A percentile compares a stretch with the other conserved stretches of the same genome.
Conservation (phyloP, 495 filamentous ascomycete species). For the Neurospora cerealis region DNA sequence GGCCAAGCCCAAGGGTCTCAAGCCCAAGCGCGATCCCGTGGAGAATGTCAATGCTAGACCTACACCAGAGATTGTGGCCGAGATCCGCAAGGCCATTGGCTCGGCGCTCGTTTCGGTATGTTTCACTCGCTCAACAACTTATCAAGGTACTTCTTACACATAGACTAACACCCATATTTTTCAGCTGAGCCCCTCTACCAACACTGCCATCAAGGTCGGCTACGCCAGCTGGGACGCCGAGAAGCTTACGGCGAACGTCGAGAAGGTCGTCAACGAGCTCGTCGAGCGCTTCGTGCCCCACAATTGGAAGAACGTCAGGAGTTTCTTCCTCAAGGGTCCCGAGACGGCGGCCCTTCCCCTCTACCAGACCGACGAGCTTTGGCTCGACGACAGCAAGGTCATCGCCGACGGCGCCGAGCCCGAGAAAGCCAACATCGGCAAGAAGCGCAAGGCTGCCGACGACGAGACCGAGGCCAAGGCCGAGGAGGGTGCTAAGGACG, state of each 20-base stretch:
- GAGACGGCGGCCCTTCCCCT: constrained; percentile 80
- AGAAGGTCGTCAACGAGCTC: constrained; percentile 55
- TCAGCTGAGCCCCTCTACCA: constrained; percentile 21
- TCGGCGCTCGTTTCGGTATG: constrained; percentile 64
- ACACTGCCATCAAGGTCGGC: constrained; percentile 52
- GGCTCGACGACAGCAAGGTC: constrained; percentile 73
- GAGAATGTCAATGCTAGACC: constrained; percentile 30
- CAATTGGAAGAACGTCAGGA: constrained; percentile 74
- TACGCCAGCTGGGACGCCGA: constrained; percentile 61
- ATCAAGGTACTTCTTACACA: not conserved
- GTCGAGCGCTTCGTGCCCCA: constrained; percentile 69
- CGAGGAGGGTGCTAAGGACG: constrained; percentile 34
- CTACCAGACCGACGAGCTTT: constrained; percentile 85
- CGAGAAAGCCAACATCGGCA: constrained; percentile 49
- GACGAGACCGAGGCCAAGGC: constrained; percentile 31
- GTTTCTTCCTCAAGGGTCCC: constrained; percentile 79
- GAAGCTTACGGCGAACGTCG: constrained; percentile 69
- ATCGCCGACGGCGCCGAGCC: constrained; percentile 47
- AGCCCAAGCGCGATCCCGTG: constrained; percentile 26
- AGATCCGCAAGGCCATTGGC: constrained; percentile 60
- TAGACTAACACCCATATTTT: not conserved
- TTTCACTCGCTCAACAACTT: constrained; percentile 40
- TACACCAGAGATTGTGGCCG: constrained; percentile 49
- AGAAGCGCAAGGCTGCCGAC: constrained; percentile 53
- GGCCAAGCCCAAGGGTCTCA: constrained; percentile 39